Evolutionary conservation across 441 rosid genomes (phyloP), one percentile per base, ranked within the genome.

Genomic region (Corymbia calophylla): DNA sequence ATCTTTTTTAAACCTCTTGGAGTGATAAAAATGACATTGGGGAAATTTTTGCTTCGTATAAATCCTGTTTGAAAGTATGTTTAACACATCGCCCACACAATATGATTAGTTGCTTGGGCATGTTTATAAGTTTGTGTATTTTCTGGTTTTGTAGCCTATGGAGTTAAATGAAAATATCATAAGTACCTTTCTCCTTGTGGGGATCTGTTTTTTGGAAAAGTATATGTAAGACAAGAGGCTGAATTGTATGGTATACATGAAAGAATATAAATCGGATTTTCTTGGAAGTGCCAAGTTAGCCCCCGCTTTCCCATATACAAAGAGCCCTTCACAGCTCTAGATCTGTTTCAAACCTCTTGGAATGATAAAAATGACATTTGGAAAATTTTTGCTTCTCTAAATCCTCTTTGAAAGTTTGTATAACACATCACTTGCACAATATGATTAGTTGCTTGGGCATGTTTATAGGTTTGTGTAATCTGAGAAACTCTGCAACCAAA

Each of bases 391-490:
- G 8, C 51, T 77, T 77, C 18, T 7, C 44, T 77, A 77, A 23
- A 10, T 44, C 84, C 51, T 77, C 84, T 44, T 77, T 77, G 0
- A 77, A 2, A 39, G 9, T 39, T 39, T 21, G 29, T 73, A 29
- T 39, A 39, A 77, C 6, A 0, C 84, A 77, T 7, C 2, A 0
- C 51, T n/a, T 1, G 0, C 84, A 23, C 5, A 77, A 23, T 77
- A 77, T 77, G 84, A 7, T 77, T 77, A 44, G 84, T 7, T 23
- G 84, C 51, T 23, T 77, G 51, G 84, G 84, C 18, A 19, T 21
- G 3, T 73, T 73, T 73, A 73, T 44, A 0, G 51, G n/a, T 2
- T 13, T 77, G 2, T 2, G 19, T 23, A 77, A 39, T 23, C 44
- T 77, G 10, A 77, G 9, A 44, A 77, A 3, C 84, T 77, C 9